Base-by-base conservation (phyloP, 768 basidiomycete genomes). In the Boletus pseudo-olivaceus region DNA sequence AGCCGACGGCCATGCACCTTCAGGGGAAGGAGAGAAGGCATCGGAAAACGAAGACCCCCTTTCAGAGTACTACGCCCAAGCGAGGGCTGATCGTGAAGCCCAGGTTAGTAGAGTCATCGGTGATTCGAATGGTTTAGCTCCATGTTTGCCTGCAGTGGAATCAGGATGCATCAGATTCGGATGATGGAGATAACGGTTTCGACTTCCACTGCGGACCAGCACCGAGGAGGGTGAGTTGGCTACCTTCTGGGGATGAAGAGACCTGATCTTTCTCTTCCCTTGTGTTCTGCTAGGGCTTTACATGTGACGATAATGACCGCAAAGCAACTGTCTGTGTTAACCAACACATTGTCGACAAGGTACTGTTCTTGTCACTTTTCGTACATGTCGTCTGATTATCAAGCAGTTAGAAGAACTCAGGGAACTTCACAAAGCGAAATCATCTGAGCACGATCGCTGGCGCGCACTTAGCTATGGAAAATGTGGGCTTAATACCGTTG, bases 321-420 rank as follows among this genome's bases (percentile, higher is more conserved):
- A 68, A 64, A 42, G 43, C 63, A 53, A 60, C 55, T 1, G 63
- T 64, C 5, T 83, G 82, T 54, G 74, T 75, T 4, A 93, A 93
- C 63, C 85, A 90, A 65, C 81, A 85, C 60, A 79, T 93, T 44
- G 77, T 90, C 32, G 84, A 86, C 62, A 89, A 88, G 77, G 89
- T 83, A 57, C 26, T 64, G 14, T 14, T 45, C 17, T 38, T 30
- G 12, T n/a, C 1, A 29, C 10, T 30, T 47, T 54, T 41, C 7
- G 9, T 37, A 7, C 32, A 27, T 26, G 17, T 40, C 46, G 27
- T 33, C 45, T 56, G 27, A 53, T 41, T 37, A 7, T 59, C 30
- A 26, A 23, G 14, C 27, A 92, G 90, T 73, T 93, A 12, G 71
- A 80, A 58, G 83, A 88, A 63, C 78, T 93, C 6, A 79, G 75